Conservation (phyloP, 2,329 filamentous ascomycete genomes). For the Neopestalotiopsis sp. region DNA sequence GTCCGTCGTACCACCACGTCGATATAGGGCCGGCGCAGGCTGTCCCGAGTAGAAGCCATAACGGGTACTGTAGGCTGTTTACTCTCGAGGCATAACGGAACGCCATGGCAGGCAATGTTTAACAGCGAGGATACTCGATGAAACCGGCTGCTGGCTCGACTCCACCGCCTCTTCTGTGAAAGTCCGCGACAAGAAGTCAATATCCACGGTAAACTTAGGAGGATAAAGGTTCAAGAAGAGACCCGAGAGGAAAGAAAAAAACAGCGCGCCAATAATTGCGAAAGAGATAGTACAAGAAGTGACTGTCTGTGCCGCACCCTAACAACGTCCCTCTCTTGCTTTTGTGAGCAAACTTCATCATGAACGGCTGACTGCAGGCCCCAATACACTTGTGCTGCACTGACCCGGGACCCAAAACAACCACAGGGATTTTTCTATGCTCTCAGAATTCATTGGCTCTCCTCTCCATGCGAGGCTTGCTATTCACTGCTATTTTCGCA, state of each 20-base stretch:
- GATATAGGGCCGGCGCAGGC: neutral
- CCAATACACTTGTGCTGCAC: neutral
- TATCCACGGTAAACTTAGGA: neutral
- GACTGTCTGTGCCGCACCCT: neutral
- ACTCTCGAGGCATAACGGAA: neutral
- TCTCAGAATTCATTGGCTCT: neutral
- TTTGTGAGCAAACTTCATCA: neutral
- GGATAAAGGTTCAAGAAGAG: neutral
- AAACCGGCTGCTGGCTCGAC: neutral
- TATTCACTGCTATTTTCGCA: conserved; percentile 3
- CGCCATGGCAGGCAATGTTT: neutral
- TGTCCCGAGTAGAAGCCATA: neutral
- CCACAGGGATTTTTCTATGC: neutral
- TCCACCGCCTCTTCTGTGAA: neutral
- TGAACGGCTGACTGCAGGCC: neutral
- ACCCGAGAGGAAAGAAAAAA: neutral
- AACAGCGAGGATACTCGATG: neutral
- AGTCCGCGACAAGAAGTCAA: neutral
- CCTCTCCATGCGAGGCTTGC: neutral
- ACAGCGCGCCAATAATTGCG: neutral
- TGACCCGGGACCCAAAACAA: neutral
- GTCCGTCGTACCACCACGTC: neutral
- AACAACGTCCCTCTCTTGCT: neutral
- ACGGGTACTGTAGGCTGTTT: neutral
- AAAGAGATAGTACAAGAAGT: neutral